Evolutionary conservation across 495 filamentous ascomycete species (phyloP), one percentile per base, ranked within the genome.

Genomic region (Lichenothelia convexa): DNA sequence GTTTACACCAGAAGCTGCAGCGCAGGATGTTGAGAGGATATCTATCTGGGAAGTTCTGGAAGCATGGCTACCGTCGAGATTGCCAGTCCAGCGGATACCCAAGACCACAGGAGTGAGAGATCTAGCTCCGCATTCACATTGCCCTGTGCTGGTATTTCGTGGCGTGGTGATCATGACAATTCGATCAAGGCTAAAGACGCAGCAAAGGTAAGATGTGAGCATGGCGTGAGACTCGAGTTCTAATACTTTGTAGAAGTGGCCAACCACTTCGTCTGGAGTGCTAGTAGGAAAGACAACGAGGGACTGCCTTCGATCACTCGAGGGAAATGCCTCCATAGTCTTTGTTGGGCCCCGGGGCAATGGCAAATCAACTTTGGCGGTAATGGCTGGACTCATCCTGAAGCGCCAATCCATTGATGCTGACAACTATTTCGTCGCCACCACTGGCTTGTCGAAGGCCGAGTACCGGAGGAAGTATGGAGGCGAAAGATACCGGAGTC

Each of bases 331-430:
- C 2, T 80, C 79, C 1, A 69, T 86, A 36, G 75, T 82, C 1
- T 61, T 86, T 15, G 67, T 84, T 18, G 80, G 80, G 18, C 70
- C 77, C 35, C 73, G 75, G n/a, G 78, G 80, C 3, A 75, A 75
- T 5, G 79, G 79, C 11, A 84, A 84, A 49, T 73, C 76, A 3
- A 81, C 75, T 12, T 61, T 86, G 9, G 79, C 73, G 1, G 73
- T 84, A 42, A 79, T 86, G 33, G 71, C 75, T 13, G 75, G 78
- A 2, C 75, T 75, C 15, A 65, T 73, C 42, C 72, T 77, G 11
- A 69, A 71, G 9, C 67, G 77, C 9, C 69, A 73, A 17, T 62
- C 83, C 17, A 70, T 83, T 32, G 80, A 80, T 37, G 68, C 71
- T 35, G 78, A 84, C 46, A 65, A 70, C 41, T 72, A 67, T 36